Evolutionary conservation across 306 rosid species (phyloP).

Genomic region (Arachis stenosperma): DNA sequence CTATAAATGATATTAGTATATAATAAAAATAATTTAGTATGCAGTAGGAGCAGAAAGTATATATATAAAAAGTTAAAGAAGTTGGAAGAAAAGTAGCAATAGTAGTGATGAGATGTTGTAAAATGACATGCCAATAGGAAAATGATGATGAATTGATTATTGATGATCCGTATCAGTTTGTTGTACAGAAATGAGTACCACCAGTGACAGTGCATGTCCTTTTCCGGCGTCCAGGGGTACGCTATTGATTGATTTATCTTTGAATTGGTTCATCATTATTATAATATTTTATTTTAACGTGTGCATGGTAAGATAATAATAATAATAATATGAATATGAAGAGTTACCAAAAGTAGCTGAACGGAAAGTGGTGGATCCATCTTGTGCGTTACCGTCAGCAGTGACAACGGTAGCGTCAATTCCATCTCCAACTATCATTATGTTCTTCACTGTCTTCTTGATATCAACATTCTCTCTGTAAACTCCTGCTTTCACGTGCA

Average conservation of each 20-base stretch:
- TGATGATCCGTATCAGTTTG: constrained; percentile 15
- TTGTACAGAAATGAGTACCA: constrained; percentile 34
- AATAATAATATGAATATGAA: neutral
- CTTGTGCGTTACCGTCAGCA: constrained; percentile 37
- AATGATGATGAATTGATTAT: neutral
- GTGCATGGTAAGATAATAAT: too few species aligned
- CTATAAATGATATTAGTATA: too few species aligned
- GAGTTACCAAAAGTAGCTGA: constrained; percentile 85
- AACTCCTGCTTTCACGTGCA: constrained; percentile 74
- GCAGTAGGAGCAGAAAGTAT: too few species aligned
- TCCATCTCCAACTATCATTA: constrained; percentile 84
- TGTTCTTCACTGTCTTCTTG: constrained; percentile 47
- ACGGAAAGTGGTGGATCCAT: constrained; percentile 63
- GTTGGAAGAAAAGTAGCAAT: too few species aligned
- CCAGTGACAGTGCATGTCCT: neutral
- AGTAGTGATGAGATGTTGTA: too few species aligned
- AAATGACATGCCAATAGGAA: neutral
- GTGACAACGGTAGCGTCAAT: constrained; percentile 65
- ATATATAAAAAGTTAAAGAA: too few species aligned
- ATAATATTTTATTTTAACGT: too few species aligned
- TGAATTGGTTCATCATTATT: too few species aligned
- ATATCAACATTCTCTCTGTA: constrained; percentile 65
- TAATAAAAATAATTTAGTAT: too few species aligned
- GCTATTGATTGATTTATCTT: too few species aligned
- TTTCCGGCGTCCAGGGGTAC: neutral